A percentile compares a stretch with the other conserved stretches of the same genome.
Evolutionary conservation across 148 eudicot genomes (phyloP).

Genomic region (Agrostemma githago): DNA sequence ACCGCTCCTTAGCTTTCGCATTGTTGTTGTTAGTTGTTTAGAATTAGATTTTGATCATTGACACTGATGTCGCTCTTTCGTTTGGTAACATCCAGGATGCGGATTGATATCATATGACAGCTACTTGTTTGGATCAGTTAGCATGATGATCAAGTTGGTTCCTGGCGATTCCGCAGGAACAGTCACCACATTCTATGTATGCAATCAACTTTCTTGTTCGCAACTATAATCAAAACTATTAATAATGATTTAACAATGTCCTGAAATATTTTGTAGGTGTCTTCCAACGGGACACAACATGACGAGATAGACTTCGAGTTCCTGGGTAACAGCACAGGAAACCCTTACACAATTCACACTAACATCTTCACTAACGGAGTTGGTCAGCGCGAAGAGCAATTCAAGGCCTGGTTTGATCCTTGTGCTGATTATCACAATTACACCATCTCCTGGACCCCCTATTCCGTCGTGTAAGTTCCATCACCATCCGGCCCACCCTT

Average conservation of each 20-base stretch:
- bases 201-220: slow-evolving; percentile 26
- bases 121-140: slow-evolving; percentile 61
- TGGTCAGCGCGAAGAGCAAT: slow-evolving; percentile 65
- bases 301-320: slow-evolving; percentile 92
- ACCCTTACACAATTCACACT: slow-evolving; percentile 68
- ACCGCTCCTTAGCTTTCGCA: too few relatives aligned
- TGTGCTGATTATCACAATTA: slow-evolving; percentile 60
- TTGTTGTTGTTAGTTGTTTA: too few relatives aligned
- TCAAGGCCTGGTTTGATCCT: slow-evolving; percentile 71
- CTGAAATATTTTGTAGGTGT: slow-evolving; percentile 35
- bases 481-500: neutral
- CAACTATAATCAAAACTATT: neutral
- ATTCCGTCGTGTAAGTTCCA: slow-evolving; percentile 45
- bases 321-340: slow-evolving; percentile 59
- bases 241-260: neutral
- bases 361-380: slow-evolving; percentile 56
- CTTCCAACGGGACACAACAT: slow-evolving; percentile 42
- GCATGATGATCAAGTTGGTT: slow-evolving; percentile 52
- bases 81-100: slow-evolving; percentile 36
- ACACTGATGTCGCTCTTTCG: neutral
- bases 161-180: slow-evolving; percentile 71
- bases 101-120: slow-evolving; percentile 43
- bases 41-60: neutral
- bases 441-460: slow-evolving; percentile 66
- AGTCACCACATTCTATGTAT: slow-evolving; percentile 70